Percentiles rank a stretch among this genome's conserved stretches.
Conservation (phyloP, 306 rosid genomes). For the Sphenostylis stenocarpa region DNA sequence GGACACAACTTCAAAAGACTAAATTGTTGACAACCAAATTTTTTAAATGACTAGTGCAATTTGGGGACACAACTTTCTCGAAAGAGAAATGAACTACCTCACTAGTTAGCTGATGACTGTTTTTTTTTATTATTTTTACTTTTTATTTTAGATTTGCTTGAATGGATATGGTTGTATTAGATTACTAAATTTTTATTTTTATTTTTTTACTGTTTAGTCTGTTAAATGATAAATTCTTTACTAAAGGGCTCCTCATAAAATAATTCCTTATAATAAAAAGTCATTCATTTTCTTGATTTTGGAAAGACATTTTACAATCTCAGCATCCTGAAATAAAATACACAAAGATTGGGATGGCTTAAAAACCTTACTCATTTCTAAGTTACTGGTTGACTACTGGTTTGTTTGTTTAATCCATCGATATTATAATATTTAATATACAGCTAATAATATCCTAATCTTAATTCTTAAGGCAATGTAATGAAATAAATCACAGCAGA, state of each 20-base stretch:
- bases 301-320: neutral
- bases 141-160: neutral
- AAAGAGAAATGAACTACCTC: neutral
- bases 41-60: neutral
- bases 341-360: neutral
- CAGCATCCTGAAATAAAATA: neutral
- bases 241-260: conserved; percentile 3
- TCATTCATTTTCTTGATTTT: conserved; percentile 10
- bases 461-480: neutral
- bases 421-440: neutral
- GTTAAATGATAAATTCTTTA: neutral
- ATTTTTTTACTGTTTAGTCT: conserved; percentile 1
- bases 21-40: neutral
- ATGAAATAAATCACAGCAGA: neutral
- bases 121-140: neutral
- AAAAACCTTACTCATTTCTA: neutral
- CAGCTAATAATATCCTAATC: neutral
- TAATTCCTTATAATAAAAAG: neutral
- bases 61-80: neutral
- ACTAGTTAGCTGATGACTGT: neutral
- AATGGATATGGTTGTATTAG: conserved; percentile 9
- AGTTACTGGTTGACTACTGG: neutral
- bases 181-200: neutral
- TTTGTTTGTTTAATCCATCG: neutral
- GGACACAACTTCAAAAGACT: too few relatives aligned